Percentiles rank a stretch among this genome's conserved stretches.
These are phyloP conservation scores for Penicillium soppii DNA, from an alignment of 495 filamentous ascomycete species.

Conservation along the genomic window DNA sequence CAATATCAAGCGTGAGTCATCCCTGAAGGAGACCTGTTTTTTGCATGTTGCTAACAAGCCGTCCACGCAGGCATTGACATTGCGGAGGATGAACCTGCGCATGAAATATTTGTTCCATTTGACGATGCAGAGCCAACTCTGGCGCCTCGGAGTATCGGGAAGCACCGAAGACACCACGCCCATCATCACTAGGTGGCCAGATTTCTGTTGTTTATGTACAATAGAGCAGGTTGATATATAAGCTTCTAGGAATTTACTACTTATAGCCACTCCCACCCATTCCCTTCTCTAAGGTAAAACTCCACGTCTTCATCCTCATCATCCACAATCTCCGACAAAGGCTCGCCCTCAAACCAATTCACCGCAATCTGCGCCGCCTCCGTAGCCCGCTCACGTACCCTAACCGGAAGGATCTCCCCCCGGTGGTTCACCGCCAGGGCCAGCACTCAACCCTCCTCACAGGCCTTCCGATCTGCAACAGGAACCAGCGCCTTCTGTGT, in stretches of 20 bases:
- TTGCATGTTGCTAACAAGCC: too few species aligned
- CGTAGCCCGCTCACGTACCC: constrained; percentile 6
- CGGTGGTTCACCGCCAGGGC: constrained; percentile 12
- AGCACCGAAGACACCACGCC: too few species aligned
- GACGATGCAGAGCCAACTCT: too few species aligned
- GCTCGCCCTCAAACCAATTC: constrained; percentile 10
- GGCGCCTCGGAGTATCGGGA: too few species aligned
- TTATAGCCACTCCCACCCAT: constrained; percentile 12
- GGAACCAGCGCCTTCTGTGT: constrained; percentile 7
- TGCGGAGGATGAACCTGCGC: too few species aligned
- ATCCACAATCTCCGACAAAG: constrained; percentile 8
- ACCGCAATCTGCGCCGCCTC: not conserved
- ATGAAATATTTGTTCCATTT: too few species aligned
- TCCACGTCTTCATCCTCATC: constrained; percentile 8
- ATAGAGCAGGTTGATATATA: too few species aligned
- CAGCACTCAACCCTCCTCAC: constrained; percentile 18
- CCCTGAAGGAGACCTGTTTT: too few species aligned
- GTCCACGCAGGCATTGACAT: too few species aligned
- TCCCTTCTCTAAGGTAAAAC: constrained; percentile 6
- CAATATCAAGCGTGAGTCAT: too few species aligned
- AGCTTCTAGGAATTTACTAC: not conserved
- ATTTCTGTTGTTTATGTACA: too few species aligned
- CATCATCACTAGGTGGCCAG: too few species aligned
- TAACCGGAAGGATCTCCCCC: constrained; percentile 14
- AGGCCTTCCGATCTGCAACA: constrained; percentile 20